Evolutionary conservation across 2,329 filamentous ascomycete species (phyloP), one percentile per base, ranked within the genome.

Genomic region (Thermomyces lanuginosus): DNA sequence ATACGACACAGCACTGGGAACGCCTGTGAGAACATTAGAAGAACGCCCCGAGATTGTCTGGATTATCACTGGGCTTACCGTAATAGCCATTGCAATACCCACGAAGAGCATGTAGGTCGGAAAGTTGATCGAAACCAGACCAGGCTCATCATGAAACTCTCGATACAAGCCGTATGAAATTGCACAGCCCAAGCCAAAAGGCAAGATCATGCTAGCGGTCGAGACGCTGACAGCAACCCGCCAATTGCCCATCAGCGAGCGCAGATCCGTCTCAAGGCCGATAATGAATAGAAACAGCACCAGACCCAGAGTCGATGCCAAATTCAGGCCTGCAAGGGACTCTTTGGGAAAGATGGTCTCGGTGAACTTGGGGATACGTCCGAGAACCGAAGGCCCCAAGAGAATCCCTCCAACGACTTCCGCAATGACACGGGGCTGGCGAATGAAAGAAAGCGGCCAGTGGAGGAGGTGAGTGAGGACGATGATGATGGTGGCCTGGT

Each of bases 1-100:
- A 95, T 95, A 49, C 86, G 79, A 45, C 86, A 93, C 8, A 95
- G 68, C 0, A 95, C 86, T 0, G 86, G 86, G 42, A 95, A 76
- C 8, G 72, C 72, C 64, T 69, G 28, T 7, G 6, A 11, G 20
- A 9, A 9, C 24, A 40, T 17, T 38, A 34, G 14, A 19, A 22
- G 8, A 10, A 20, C 19, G 5, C 14, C 13, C 18, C 10, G 6
- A 4, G 6, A 13, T 21, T 20, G 14, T 8, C 22, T 5, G 15
- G 19, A 21, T 5, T 7, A 8, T n/a, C 11, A 8, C 16, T 6
- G 6, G 10, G 42, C 59, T 39, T 48, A 69, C 82, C 1, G 86
- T 93, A 40, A 95, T 95, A 15, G 83, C 79, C 53, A 93, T 75
- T 1, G 86, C 86, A 28, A 92, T 84, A 51, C 84, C 86, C 37